phyloP scores from a whole-genome alignment of 108 stramenopile species.

The Cyclotella baltica region DNA sequence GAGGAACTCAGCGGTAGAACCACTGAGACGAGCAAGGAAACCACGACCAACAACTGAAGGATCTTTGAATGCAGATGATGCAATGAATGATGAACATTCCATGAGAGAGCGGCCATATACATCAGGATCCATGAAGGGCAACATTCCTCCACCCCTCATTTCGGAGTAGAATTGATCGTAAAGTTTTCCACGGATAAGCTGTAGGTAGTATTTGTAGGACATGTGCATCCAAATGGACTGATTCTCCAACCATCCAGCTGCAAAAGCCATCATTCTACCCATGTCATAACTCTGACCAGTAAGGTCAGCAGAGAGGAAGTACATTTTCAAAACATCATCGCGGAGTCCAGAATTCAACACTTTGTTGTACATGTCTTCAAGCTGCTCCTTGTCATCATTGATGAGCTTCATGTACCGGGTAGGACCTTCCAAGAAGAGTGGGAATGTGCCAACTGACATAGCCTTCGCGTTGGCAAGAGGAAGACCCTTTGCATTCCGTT shows the following conservation, averaged over 20 bases:
- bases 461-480: slow-evolving; percentile 82
- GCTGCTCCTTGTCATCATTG: slow-evolving; percentile 71
- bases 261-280: slow-evolving; percentile 96
- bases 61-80: slow-evolving; percentile 93
- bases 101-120: slow-evolving; percentile 93
- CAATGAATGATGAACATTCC: slow-evolving; percentile 94
- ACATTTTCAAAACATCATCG: slow-evolving; percentile 87
- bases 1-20: slow-evolving; percentile 96
- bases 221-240: slow-evolving; percentile 98
- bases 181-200: slow-evolving; percentile 93
- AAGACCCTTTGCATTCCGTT: slow-evolving; percentile 67
- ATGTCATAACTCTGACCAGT: slow-evolving; percentile 92
- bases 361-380: slow-evolving; percentile 82
- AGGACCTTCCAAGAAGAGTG: slow-evolving; percentile 95
- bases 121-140: slow-evolving; percentile 94
- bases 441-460: slow-evolving; percentile 89
- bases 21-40: slow-evolving; percentile 94
- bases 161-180: slow-evolving; percentile 93
- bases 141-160: slow-evolving; percentile 84
- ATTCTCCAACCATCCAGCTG: slow-evolving; percentile 97
- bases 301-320: slow-evolving; percentile 90
- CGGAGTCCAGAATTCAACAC: slow-evolving; percentile 88
- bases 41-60: slow-evolving; percentile 82
- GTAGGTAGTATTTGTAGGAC: slow-evolving; percentile 97
- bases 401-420: slow-evolving; percentile 95